Conservation (phyloP, 371 early-diverging fungal genomes). For the Haplosporangium sp. region DNA sequence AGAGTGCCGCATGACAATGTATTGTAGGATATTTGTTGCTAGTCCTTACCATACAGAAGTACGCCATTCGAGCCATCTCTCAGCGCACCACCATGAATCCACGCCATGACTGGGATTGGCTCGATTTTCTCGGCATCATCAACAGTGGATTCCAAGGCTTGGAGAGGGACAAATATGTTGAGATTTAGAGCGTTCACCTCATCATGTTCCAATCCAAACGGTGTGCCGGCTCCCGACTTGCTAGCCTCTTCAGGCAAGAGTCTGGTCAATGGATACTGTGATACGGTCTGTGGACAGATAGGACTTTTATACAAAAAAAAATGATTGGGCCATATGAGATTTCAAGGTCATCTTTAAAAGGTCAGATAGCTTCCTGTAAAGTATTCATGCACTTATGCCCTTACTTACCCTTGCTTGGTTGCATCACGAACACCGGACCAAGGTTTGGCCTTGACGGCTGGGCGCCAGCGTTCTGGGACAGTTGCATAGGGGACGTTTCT, state of each 20-base stretch:
- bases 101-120: constrained; percentile 32
- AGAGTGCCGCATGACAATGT: not conserved
- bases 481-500: constrained; percentile 34
- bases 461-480: constrained; percentile 37
- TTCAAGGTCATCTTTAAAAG: not conserved
- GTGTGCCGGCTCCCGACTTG: constrained; percentile 4
- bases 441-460: constrained; percentile 24
- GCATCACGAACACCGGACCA: constrained; percentile 51
- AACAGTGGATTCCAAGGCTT: constrained; percentile 1
- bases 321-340: not conserved
- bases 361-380: no score
- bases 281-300: constrained; percentile 15
- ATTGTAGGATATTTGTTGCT: no score
- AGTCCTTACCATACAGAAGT: constrained; percentile 22
- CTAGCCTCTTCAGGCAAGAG: constrained; percentile 6
- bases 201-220: constrained; percentile 20
- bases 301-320: not conserved
- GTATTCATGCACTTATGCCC: not conserved
- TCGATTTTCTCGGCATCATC: not conserved
- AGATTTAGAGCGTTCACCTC: constrained; percentile 37
- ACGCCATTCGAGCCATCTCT: constrained; percentile 19
- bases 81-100: constrained; percentile 45
- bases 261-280: constrained; percentile 5
- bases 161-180: constrained; percentile 47
- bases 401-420: constrained; percentile 30